Percentiles rank a stretch among this genome's conserved stretches.
Evolutionary conservation across 2,329 filamentous ascomycete species (phyloP).

Genomic region (Colletotrichum ledebouriae): DNA sequence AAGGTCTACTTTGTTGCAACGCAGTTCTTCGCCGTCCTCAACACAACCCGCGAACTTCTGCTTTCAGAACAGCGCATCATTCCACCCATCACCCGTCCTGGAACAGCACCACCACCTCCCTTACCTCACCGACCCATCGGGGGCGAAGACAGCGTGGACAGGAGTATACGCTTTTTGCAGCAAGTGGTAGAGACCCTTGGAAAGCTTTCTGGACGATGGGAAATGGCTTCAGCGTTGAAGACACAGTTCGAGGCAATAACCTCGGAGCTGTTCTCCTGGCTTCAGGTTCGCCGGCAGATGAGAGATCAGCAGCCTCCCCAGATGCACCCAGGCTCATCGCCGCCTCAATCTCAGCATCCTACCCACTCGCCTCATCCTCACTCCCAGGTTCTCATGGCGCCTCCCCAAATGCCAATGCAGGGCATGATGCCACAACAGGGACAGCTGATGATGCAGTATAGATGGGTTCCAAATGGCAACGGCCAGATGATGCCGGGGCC

Average conservation of each 20-base stretch:
- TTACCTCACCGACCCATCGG: conserved; percentile 62
- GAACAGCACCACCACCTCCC: conserved; percentile 65
- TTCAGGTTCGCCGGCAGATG: conserved; percentile 56
- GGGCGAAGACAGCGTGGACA: conserved; percentile 64
- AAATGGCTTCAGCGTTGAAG: conserved; percentile 66
- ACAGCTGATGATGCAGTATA: conserved; percentile 49
- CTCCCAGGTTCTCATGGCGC: conserved; percentile 23
- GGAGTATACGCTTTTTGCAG: conserved; percentile 68
- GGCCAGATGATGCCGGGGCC: conserved; percentile 57
- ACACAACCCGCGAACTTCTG: conserved; percentile 65
- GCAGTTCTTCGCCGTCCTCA: conserved; percentile 73
- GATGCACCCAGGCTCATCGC: conserved; percentile 25
- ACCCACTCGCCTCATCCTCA: conserved; percentile 30
- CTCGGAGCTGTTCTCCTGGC: conserved; percentile 57
- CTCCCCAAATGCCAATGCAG: conserved; percentile 18
- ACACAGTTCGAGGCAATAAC: conserved; percentile 66
- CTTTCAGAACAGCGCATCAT: conserved; percentile 64
- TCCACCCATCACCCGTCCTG: conserved; percentile 58
- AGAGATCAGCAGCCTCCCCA: conserved; percentile 50
- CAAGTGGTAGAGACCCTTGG: conserved; percentile 66
- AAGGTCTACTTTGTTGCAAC: conserved; percentile 82
- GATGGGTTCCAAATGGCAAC: conserved; percentile 62
- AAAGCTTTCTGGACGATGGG: conserved; percentile 72
- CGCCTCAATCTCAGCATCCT: conserved; percentile 33
- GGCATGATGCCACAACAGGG: conserved; percentile 36